Conservation (phyloP, 2,329 filamentous ascomycete species). For the Trichothecium sympodiale region DNA sequence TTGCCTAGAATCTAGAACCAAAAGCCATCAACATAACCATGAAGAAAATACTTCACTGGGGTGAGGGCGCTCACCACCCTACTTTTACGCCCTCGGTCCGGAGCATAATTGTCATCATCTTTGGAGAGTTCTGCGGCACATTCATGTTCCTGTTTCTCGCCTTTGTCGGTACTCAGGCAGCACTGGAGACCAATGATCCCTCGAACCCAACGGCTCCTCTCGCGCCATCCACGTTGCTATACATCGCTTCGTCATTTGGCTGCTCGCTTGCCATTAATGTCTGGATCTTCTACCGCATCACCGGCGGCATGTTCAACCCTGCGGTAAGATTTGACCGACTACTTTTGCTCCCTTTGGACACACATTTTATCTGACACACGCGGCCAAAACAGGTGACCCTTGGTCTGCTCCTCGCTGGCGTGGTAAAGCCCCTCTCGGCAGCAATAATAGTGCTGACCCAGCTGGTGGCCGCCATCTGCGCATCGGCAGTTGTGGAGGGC, state of each 20-base stretch:
- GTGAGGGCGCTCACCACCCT: background rate
- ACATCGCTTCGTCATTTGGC: slow-evolving; percentile 39
- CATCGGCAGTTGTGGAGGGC: slow-evolving; percentile 41
- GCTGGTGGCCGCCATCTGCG: slow-evolving; percentile 41
- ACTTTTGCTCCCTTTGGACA: background rate
- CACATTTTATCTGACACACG: background rate
- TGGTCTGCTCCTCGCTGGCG: slow-evolving; percentile 47
- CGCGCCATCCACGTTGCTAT: slow-evolving; percentile 28
- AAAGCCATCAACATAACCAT: too few relatives aligned
- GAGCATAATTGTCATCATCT: slow-evolving; percentile 20
- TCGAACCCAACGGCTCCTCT: slow-evolving; percentile 15
- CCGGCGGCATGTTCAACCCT: slow-evolving; percentile 40
- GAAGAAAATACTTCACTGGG: background rate
- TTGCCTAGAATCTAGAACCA: too few relatives aligned
- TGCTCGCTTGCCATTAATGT: slow-evolving; percentile 40
- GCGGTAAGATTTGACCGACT: slow-evolving; percentile 24
- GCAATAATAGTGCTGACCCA: slow-evolving; percentile 41
- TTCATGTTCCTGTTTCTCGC: slow-evolving; percentile 39
- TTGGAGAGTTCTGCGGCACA: slow-evolving; percentile 41
- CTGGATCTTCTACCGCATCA: slow-evolving; percentile 46
- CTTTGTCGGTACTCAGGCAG: slow-evolving; percentile 28
- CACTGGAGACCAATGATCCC: slow-evolving; percentile 19
- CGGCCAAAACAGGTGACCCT: slow-evolving; percentile 34
- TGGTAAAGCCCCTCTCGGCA: slow-evolving; percentile 40
- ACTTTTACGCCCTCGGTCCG: background rate